Base-by-base conservation (phyloP, 176 grass and related monocot genomes). In the Aegilops sharonensis region DNA sequence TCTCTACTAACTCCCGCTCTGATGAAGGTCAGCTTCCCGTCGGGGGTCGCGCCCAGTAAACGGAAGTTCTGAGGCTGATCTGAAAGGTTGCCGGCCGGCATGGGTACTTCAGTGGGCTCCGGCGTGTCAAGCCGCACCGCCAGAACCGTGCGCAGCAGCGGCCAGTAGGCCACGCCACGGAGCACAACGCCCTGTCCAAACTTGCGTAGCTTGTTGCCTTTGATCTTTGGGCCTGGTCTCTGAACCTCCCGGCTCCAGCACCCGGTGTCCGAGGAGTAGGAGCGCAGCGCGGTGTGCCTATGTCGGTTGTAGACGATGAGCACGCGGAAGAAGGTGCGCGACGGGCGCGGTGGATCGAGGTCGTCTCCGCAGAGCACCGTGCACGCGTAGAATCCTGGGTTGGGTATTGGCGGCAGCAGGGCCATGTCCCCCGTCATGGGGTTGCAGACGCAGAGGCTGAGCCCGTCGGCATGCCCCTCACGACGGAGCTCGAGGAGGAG, bases 31-130 rank as follows among this genome's bases (percentile, higher is more conserved):
- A 86, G 65, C 35, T 65, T 88, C 6, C 21, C 62, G 23, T 93
- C 68, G 74, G 81, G 79, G 43, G 75, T 85, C 12, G 89, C 54
- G 4, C 90, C 92, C 4, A 95, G 81, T 20, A 91, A 21, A 5
- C 24, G 6, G 63, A 12, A 3, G 15, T 64, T 32, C 2, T 6
- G 60, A 8, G 12, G 35, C 5, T 11, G 1, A 12, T 85, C 43
- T 3, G 0, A 12, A 7, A 5, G 11, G 60, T 57, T 17, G 1
- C 20, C 4, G 2, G 11, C 7, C 24, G 65, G 76, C 76, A 86
- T 70, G 10, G 9, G 9, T 36, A 71, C 45, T 24, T 86, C 50
- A 7, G 1, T 7, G 1, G 84, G 48, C 50, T 79, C 35, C 24
- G 32, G 50, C 7, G 35, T 60, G 76, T 86, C 65, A 12, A 79